Evolutionary conservation across 129 eudicot genomes (phyloP).

Genomic region (Logfia minima): DNA sequence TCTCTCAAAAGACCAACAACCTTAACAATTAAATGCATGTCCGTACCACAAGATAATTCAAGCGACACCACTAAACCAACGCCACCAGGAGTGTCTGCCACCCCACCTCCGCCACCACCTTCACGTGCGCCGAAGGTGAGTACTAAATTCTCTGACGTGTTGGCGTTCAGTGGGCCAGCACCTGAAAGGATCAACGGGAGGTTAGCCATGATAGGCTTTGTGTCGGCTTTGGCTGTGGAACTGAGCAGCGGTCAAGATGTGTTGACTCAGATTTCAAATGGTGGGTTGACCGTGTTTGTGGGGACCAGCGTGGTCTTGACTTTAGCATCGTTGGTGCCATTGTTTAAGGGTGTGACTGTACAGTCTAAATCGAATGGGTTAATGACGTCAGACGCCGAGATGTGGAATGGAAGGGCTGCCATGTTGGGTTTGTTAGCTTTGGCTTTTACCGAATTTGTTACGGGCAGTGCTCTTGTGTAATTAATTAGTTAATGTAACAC

Average conservation of each 20-base stretch:
- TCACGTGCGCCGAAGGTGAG: slow-evolving; percentile 38
- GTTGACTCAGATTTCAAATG: slow-evolving; percentile 59
- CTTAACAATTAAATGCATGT: slow-evolving; percentile 21
- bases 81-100: neutral
- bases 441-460: slow-evolving; percentile 75
- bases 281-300: slow-evolving; percentile 61
- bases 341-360: slow-evolving; percentile 63
- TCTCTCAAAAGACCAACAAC: neutral
- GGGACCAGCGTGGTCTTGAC: slow-evolving; percentile 59
- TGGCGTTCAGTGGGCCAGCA: slow-evolving; percentile 85
- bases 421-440: slow-evolving; percentile 83
- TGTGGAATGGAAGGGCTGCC: slow-evolving; percentile 82
- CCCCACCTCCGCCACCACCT: slow-evolving; percentile 29
- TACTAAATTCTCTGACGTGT: slow-evolving; percentile 53
- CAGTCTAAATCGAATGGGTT: slow-evolving; percentile 58
- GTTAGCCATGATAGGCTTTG: slow-evolving; percentile 83
- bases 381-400: slow-evolving; percentile 82
- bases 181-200: slow-evolving; percentile 93
- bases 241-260: slow-evolving; percentile 57
- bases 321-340: slow-evolving; percentile 69
- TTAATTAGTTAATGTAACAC: neutral
- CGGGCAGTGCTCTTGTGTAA: slow-evolving; percentile 64
- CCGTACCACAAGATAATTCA: neutral
- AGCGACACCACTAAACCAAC: slow-evolving; percentile 12
- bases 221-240: slow-evolving; percentile 68